Evolutionary conservation across 257 asterid species (phyloP).

Genomic region (Forsythia suspensa): DNA sequence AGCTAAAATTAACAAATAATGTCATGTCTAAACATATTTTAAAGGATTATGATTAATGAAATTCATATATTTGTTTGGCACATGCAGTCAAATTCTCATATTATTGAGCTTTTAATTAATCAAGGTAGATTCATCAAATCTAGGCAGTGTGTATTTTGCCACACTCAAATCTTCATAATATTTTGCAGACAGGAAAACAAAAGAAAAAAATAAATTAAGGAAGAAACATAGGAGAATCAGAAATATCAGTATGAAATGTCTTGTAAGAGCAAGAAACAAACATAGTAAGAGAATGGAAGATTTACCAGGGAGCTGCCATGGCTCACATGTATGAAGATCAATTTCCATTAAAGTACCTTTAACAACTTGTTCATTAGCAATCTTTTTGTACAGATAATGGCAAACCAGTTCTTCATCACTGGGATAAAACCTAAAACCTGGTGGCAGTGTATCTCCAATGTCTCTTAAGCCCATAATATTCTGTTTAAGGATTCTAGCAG

Average conservation of each 20-base stretch:
- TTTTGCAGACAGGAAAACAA: too few relatives aligned
- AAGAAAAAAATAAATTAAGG: background rate
- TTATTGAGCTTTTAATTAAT: too few relatives aligned
- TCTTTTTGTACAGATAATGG: conserved; percentile 80
- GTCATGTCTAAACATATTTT: background rate
- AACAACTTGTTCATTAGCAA: conserved; percentile 45
- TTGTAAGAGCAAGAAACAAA: background rate
- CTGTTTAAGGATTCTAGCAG: conserved; percentile 1
- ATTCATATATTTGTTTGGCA: too few relatives aligned
- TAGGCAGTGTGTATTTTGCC: too few relatives aligned
- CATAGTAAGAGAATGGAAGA: background rate
- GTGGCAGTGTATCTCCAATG: conserved; percentile 78
- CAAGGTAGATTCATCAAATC: too few relatives aligned
- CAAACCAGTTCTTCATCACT: conserved; percentile 85
- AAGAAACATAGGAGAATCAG: background rate
- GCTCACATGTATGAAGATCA: conserved; percentile 89
- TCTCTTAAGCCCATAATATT: conserved; percentile 65
- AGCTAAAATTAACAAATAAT: too few relatives aligned
- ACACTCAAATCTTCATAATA: too few relatives aligned
- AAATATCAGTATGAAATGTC: background rate
- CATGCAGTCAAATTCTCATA: too few relatives aligned
- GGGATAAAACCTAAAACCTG: conserved; percentile 84
- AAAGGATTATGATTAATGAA: background rate
- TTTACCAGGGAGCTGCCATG: conserved; percentile 97
- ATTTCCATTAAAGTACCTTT: conserved; percentile 72